Base-by-base conservation (phyloP, 805 yeast species). In the Suhomyces emberorum region DNA sequence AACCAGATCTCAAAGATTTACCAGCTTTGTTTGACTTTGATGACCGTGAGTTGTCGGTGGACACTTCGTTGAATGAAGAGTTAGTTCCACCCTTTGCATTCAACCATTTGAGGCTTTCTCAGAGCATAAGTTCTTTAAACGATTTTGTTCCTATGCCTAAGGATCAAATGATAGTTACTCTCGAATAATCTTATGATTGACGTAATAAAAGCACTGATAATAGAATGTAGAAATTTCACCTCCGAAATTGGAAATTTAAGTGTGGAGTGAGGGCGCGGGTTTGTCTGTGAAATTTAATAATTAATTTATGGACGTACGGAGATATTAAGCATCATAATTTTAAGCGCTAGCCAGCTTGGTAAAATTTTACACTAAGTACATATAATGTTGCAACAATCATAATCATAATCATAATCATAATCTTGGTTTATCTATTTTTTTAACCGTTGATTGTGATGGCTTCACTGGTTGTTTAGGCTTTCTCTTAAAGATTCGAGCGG, bases 1-100 rank as follows among this genome's bases (percentile, higher is more conserved):
- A 68, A 39, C 70, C 71, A 1, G 74, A 68, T 42, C 49, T 61
- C 25, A 55, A 62, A 32, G 57, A 63, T 9, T 60, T 74, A 46
- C 80, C 81, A 0, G 72, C 65, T 32, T 56, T 76, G 41, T 71
- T 75, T 46, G 79, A 75, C 54, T 76, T 75, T 41, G 67, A 68
- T 36, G 70, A 63, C 30, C 61, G 80, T 23, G 81, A 76, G 52
- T 62, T 76, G 44, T 65, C 74, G 29, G 67, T 70, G 32, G 55
- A 62, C 22, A 72, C 79, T 1, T 40, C 56, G 3, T 51, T 70
- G 38, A 67, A 69, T 44, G 37, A 49, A 24, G 44, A 49, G 15
- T 53, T 76, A 48, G 61, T 76, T 15, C 80, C 80, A 4, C 57
- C 55, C 11, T 72, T 52, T 51, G 65, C 68, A 8, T 42, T 44